phyloP scores from a whole-genome alignment of 192 early-diverging fungal species.

The Backusella westeae region DNA sequence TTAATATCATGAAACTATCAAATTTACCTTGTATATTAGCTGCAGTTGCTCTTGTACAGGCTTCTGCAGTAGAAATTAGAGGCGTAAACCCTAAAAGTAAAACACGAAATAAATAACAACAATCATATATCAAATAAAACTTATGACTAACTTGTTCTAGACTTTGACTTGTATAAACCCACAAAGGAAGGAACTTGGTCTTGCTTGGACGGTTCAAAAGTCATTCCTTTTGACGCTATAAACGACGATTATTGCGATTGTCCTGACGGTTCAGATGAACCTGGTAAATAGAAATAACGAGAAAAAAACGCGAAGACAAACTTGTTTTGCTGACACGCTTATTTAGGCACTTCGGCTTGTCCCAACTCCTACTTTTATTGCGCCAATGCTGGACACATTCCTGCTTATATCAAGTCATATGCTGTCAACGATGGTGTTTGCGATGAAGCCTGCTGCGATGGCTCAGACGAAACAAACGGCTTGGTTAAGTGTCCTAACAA shows the following conservation, averaged over 20 bases:
- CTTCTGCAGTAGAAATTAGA: conserved; percentile 7
- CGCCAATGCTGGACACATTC: conserved; percentile 71
- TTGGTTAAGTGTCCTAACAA: conserved; percentile 64
- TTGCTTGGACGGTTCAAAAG: conserved; percentile 74
- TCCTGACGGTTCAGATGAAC: conserved; percentile 91
- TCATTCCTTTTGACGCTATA: conserved; percentile 67
- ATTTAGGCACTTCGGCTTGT: conserved; percentile 89
- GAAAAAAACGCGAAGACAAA: neutral
- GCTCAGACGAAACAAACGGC: conserved; percentile 80
- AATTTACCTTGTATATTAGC: conserved; percentile 15
- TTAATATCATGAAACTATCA: neutral
- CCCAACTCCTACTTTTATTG: conserved; percentile 79
- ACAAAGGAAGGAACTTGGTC: conserved; percentile 42
- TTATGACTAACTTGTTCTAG: neutral
- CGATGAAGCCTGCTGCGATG: conserved; percentile 95
- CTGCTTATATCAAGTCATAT: conserved; percentile 59
- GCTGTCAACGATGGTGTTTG: conserved; percentile 95
- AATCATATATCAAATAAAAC: neutral
- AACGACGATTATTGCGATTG: conserved; percentile 99
- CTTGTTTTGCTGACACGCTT: neutral
- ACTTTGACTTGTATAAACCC: conserved; percentile 20
- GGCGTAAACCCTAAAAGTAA: conserved; percentile 7
- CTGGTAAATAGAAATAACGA: conserved; percentile 51
- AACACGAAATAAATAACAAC: neutral
- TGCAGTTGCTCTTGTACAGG: neutral